These are phyloP conservation scores for Trichoderma koningii DNA, from an alignment of 2,329 filamentous ascomycete genomes.

Conservation along the genomic window DNA sequence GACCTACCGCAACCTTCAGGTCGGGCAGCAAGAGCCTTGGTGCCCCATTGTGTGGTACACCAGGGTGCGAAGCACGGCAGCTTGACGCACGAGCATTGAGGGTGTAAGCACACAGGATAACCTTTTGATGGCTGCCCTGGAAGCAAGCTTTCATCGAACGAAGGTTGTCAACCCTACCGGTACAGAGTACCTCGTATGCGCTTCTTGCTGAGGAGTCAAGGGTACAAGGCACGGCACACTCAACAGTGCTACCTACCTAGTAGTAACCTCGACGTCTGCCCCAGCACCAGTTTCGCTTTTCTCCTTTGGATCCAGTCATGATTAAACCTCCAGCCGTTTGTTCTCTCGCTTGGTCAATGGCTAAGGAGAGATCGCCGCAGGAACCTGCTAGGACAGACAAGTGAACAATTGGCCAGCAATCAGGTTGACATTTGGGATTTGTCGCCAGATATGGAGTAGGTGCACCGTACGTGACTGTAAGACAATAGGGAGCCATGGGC, in stretches of 20 bases:
- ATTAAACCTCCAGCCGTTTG: not conserved
- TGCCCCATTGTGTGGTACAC: not conserved
- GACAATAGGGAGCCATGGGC: constrained; percentile 13
- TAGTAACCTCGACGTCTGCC: not conserved
- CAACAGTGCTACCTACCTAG: not conserved
- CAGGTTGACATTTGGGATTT: not conserved
- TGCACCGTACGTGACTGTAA: not conserved
- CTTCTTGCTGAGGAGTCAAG: not conserved
- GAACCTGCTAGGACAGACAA: not conserved
- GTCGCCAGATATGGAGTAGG: not conserved
- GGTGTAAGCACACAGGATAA: not conserved
- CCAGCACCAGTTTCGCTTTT: not conserved
- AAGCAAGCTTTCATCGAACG: not conserved
- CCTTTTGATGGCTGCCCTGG: not conserved
- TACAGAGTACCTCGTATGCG: not conserved
- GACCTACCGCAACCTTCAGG: constrained; percentile 3
- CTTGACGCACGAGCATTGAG: not conserved
- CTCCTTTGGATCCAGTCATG: not conserved
- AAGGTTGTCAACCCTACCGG: not conserved
- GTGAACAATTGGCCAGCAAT: not conserved
- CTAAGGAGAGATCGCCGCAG: constrained; percentile 3
- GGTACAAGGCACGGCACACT: not conserved
- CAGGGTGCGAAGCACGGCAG: not conserved
- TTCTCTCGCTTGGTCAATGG: constrained; percentile 9
- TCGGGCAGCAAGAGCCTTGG: constrained; percentile 17